A percentile compares a stretch with the other conserved stretches of the same genome.
These are phyloP conservation scores for Porphyrellus cyaneotinctus DNA, from an alignment of 768 basidiomycete species.

Conservation along the genomic window DNA sequence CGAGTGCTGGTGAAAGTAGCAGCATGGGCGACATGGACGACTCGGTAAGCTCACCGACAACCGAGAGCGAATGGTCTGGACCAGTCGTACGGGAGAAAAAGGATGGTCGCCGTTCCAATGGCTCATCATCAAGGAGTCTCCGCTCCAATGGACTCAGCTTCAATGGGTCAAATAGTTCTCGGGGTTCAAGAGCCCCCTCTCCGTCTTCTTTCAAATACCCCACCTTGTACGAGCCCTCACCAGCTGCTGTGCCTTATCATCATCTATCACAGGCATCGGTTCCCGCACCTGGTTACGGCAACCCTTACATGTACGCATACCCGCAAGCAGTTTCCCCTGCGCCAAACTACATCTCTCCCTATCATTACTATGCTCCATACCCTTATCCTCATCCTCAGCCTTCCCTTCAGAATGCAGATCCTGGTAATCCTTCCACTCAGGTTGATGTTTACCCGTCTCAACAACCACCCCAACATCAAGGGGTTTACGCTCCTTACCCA, in stretches of 20 bases:
- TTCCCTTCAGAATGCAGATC: constrained; percentile 38
- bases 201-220: constrained; percentile 71
- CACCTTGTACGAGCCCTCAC: constrained; percentile 61
- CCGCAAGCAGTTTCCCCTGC: constrained; percentile 37
- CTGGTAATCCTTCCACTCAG: constrained; percentile 23
- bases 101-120: constrained; percentile 48
- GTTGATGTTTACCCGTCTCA: constrained; percentile 33
- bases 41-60: constrained; percentile 63
- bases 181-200: constrained; percentile 69
- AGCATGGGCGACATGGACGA: constrained; percentile 67
- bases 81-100: constrained; percentile 54
- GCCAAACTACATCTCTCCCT: constrained; percentile 39
- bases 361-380: constrained; percentile 45
- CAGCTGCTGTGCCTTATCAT: constrained; percentile 28
- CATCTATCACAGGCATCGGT: constrained; percentile 31
- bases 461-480: constrained; percentile 31
- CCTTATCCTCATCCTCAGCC: constrained; percentile 48
- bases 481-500: constrained; percentile 29
- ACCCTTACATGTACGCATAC: constrained; percentile 37
- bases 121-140: constrained; percentile 59
- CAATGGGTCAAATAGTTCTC: constrained; percentile 57
- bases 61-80: constrained; percentile 80
- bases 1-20: constrained; percentile 52
- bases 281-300: constrained; percentile 29
- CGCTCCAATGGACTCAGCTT: constrained; percentile 50